Evolutionary conservation across 2,329 filamentous ascomycete genomes (phyloP), one percentile per base, ranked within the genome.

Genomic region (Calonectria henricotiae): DNA sequence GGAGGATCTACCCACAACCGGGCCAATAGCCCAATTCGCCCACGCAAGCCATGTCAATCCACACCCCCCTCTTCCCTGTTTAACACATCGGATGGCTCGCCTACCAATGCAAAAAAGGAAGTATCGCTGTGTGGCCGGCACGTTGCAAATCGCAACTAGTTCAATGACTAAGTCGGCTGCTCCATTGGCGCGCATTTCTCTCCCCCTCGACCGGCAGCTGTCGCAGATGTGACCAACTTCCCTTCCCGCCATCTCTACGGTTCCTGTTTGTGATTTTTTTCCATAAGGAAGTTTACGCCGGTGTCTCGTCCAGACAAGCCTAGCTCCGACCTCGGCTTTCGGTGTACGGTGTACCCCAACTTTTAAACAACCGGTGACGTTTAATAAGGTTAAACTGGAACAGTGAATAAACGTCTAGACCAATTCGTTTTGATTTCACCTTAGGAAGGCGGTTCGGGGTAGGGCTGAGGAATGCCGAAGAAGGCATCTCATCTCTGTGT

Each of bases 101-200:
- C 70, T 72, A 61, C 62, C 35, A 67, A 65, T 65, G 58, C 73
- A 72, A 60, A 35, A 61, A 58, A 15, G 47, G 46, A 55, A 44
- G 37, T 58, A 25, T 65, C 37, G 39, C 61, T 49, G 43, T 37
- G 32, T 54, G 62, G 23, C 73, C 72, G 70, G 65, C 70, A 66
- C 67, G 70, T 76, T 71, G 70, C 70, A 43, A 71, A 72, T 72
- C 44, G 60, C 61, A 73, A 49, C 65, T 74, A 69, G 69, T 41
- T 67, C 54, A 54, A 68, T 72, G 68, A 74, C 73, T 72, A 78
- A 70, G 44, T 46, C 70, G 60, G 58, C 71, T 70, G 67, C 73
- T 74, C 71, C 65, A 78, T 78, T 78, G 76, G 76, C 65, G 76
- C 76, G 76, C 76, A 78, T 76, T 78, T 75, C 64, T 46, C 46